A percentile compares a stretch with the other conserved stretches of the same genome.
Evolutionary conservation across 2,329 filamentous ascomycete species (phyloP).

Genomic region (Metarhizium sp.): DNA sequence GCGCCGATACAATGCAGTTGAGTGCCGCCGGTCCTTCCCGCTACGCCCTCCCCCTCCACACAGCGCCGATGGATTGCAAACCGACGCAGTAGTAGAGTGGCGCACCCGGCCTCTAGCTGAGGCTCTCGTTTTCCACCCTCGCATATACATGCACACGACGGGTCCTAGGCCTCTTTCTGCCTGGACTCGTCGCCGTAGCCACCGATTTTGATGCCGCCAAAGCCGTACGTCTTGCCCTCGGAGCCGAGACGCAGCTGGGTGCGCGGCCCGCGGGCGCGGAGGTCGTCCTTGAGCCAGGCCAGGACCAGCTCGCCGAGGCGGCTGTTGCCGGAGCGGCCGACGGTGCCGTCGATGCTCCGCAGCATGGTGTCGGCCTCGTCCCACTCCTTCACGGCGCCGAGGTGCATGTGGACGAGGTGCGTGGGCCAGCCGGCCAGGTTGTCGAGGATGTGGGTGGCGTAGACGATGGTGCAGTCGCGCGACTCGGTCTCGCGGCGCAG

Average conservation of each 20-base stretch:
- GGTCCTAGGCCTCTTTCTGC: conserved; percentile 17
- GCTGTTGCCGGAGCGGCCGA: conserved; percentile 57
- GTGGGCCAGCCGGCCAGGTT: conserved; percentile 93
- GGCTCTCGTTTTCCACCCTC: neutral
- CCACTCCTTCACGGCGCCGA: conserved; percentile 82
- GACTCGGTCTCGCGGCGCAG: conserved; percentile 77
- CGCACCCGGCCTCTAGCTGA: too few relatives aligned
- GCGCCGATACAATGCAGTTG: conserved; percentile 19
- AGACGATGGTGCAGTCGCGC: conserved; percentile 83
- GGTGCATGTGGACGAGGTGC: conserved; percentile 90
- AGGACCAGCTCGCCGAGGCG: conserved; percentile 80
- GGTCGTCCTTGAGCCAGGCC: conserved; percentile 74
- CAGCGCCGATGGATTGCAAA: neutral
- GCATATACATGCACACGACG: too few relatives aligned
- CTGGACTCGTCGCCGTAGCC: conserved; percentile 49
- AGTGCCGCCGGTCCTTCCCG: conserved; percentile 12
- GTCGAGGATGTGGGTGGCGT: conserved; percentile 94
- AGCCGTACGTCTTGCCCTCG: conserved; percentile 56
- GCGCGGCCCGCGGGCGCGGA: conserved; percentile 69
- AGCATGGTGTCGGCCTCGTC: conserved; percentile 65
- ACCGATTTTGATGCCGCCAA: conserved; percentile 40
- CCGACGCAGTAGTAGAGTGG: too few relatives aligned
- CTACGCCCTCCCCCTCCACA: neutral
- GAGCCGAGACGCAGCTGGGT: conserved; percentile 43
- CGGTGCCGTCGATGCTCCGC: conserved; percentile 31